These are phyloP conservation scores for Cokeromyces recurvatus DNA, from an alignment of 371 early-diverging fungal genomes.

Conservation along the genomic window DNA sequence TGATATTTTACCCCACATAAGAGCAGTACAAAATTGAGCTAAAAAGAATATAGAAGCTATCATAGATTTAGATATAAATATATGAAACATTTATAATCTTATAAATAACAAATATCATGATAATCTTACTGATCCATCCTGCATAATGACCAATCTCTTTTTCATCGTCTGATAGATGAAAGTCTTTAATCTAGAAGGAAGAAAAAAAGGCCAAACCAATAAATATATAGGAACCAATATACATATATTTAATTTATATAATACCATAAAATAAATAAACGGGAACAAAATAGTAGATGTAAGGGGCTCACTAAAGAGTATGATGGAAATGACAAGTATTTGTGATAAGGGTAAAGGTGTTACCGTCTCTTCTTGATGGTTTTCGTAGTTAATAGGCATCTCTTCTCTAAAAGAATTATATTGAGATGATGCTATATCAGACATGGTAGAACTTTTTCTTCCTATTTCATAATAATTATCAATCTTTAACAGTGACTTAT, in stretches of 20 bases:
- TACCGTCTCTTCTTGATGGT: neutral
- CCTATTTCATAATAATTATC: no score
- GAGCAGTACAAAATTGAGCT: slow-evolving; percentile 52
- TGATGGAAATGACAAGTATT: slow-evolving; percentile 54
- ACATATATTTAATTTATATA: no score
- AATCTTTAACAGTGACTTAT: no score
- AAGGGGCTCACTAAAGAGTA: slow-evolving; percentile 63
- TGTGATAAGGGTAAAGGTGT: slow-evolving; percentile 22
- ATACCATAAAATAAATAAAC: slow-evolving; percentile 63
- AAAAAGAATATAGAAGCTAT: slow-evolving; percentile 49
- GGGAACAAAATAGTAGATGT: slow-evolving; percentile 64
- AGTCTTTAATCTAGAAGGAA: slow-evolving; percentile 45
- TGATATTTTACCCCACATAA: slow-evolving; percentile 54
- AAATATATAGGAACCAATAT: neutral
- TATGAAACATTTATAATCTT: neutral
- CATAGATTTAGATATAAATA: neutral
- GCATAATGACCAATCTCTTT: slow-evolving; percentile 65
- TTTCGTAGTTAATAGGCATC: no score
- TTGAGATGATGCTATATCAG: no score
- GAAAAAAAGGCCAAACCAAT: neutral
- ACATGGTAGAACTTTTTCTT: no score
- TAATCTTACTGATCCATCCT: slow-evolving; percentile 51
- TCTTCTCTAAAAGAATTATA: no score
- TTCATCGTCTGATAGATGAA: slow-evolving; percentile 55
- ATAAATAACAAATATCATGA: neutral